Conservation (phyloP, 202 grass and related monocot species). For the Cymbopogon flexuosus region DNA sequence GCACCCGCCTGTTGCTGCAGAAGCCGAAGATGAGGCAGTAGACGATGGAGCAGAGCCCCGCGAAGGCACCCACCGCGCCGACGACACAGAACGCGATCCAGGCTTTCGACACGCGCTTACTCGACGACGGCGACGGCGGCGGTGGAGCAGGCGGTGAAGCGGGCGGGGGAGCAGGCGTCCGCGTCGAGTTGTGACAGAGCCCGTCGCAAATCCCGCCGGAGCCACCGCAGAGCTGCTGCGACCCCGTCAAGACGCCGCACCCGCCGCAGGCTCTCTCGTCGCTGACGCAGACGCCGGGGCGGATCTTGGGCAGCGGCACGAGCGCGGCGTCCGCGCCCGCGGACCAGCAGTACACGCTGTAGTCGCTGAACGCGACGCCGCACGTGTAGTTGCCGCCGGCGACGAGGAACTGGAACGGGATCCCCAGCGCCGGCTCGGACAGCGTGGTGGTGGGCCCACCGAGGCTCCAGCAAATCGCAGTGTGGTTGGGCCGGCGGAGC, state of each 20-base stretch:
- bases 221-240: constrained; percentile 35
- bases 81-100: constrained; percentile 63
- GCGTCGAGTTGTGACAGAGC: background rate
- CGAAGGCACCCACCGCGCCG: constrained; percentile 58
- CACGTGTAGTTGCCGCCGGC: constrained; percentile 68
- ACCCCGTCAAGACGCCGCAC: constrained; percentile 31
- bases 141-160: background rate
- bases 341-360: constrained; percentile 55
- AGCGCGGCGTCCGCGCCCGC: background rate
- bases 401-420: constrained; percentile 55
- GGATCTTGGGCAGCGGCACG: constrained; percentile 30
- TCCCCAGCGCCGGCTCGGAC: constrained; percentile 21
- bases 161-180: background rate
- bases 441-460: background rate
- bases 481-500: constrained; percentile 33
- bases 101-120: background rate
- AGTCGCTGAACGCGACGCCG: constrained; percentile 49
- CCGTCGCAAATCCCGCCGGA: constrained; percentile 39
- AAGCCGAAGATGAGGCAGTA: constrained; percentile 57
- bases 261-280: background rate
- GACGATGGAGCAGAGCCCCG: constrained; percentile 56
- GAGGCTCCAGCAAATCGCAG: constrained; percentile 67
- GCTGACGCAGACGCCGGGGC: constrained; percentile 58
- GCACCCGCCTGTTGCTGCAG: constrained; percentile 71
- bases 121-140: background rate